These are phyloP conservation scores for Kodamaea ohmeri DNA, from an alignment of 1,139 yeast genomes.

Conservation along the genomic window DNA sequence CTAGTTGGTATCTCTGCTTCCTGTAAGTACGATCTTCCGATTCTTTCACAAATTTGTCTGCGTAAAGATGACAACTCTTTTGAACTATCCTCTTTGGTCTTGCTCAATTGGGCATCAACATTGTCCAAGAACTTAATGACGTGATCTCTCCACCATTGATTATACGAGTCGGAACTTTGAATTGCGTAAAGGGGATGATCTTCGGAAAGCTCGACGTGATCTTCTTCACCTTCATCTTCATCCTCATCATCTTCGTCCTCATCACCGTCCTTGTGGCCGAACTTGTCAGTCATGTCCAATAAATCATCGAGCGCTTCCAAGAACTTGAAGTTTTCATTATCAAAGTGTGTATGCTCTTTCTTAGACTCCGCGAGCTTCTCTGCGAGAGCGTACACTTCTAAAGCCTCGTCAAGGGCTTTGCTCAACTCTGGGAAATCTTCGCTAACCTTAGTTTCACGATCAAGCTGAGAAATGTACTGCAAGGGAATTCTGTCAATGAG, in stretches of 20 bases:
- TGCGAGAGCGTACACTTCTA: slow-evolving; percentile 45
- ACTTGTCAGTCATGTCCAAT: slow-evolving; percentile 62
- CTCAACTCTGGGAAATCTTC: slow-evolving; percentile 29
- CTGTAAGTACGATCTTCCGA: slow-evolving; percentile 62
- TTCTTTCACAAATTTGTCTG: slow-evolving; percentile 41
- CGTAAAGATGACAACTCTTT: slow-evolving; percentile 21
- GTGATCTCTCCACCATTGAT: slow-evolving; percentile 58
- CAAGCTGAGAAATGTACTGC: slow-evolving; percentile 52
- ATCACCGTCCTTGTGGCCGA: slow-evolving; percentile 50
- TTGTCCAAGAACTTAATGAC: slow-evolving; percentile 41
- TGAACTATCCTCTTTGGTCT: slow-evolving; percentile 10
- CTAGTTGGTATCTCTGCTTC: slow-evolving; percentile 61
- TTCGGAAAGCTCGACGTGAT: slow-evolving; percentile 35
- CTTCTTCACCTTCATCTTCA: slow-evolving; percentile 28
- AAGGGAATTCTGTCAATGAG: slow-evolving; percentile 57
- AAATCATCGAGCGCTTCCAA: slow-evolving; percentile 61
- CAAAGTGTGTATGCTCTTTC: slow-evolving; percentile 28
- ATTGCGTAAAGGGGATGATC: slow-evolving; percentile 56
- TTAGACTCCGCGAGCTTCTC: slow-evolving; percentile 31
- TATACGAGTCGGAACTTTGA: slow-evolving; percentile 35
- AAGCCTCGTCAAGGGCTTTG: slow-evolving; percentile 41
- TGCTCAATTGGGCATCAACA: slow-evolving; percentile 25
- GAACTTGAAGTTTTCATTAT: slow-evolving; percentile 46
- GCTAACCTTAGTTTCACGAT: slow-evolving; percentile 29
- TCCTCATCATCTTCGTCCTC: slow-evolving; percentile 35